phyloP scores from a whole-genome alignment of 1,284 basidiomycete genomes.

The Melampsora americana region DNA sequence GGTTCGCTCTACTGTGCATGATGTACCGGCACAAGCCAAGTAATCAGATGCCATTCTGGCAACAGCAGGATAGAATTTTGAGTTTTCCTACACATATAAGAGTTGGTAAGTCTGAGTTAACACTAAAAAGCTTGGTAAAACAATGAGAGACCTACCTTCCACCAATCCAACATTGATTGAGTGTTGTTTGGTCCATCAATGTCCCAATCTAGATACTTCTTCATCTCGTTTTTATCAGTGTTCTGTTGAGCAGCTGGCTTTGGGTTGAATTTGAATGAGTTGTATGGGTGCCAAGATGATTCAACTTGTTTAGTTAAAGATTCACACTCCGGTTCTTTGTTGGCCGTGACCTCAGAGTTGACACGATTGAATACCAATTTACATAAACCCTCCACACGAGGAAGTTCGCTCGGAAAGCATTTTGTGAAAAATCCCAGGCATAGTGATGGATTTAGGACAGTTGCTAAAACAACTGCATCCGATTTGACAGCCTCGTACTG shows the following conservation, averaged over 20 bases:
- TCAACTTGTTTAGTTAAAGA: no score
- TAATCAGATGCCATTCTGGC: neutral
- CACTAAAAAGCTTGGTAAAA: neutral
- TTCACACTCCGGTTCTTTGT: no score
- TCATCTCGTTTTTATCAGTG: no score
- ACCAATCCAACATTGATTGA: neutral
- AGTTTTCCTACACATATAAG: neutral
- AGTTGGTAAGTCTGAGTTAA: neutral
- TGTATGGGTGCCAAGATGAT: neutral
- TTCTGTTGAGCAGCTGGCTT: neutral
- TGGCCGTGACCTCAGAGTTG: no score
- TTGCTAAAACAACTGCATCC: neutral
- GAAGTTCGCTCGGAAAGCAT: no score
- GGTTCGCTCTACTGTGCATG: neutral
- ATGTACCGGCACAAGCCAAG: neutral
- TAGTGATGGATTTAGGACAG: neutral
- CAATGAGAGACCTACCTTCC: neutral
- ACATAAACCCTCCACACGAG: neutral
- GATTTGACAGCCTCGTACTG: neutral
- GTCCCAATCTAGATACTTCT: neutral
- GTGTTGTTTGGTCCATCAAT: neutral
- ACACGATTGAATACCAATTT: no score
- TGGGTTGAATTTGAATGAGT: neutral
- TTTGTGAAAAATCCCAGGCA: neutral
- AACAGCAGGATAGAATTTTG: neutral